Conservation (phyloP, 2,329 filamentous ascomycete species). For the Grosmannia huntii region DNA sequence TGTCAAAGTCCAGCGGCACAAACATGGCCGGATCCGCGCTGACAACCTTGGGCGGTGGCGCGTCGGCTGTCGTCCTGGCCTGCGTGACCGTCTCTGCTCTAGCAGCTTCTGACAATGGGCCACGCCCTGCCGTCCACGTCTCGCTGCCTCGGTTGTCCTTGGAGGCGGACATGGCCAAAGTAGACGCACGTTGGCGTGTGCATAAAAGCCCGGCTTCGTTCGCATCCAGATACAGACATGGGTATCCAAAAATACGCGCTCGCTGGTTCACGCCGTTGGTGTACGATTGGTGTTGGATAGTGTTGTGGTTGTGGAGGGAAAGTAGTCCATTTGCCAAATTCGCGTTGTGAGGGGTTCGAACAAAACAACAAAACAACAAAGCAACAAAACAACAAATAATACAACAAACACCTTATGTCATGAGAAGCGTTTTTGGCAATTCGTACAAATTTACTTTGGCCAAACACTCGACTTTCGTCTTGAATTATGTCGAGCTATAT, state of each 20-base stretch:
- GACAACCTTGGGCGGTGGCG: constrained; percentile 13
- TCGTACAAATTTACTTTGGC: not conserved
- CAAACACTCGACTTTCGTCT: not conserved
- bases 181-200: not conserved
- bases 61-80: not conserved
- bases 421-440: too few relatives aligned
- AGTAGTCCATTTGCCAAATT: too few relatives aligned
- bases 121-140: not conserved
- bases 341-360: too few relatives aligned
- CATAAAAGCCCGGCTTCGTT: not conserved
- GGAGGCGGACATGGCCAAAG: not conserved
- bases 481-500: not conserved
- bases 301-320: too few relatives aligned
- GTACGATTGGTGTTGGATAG: too few relatives aligned
- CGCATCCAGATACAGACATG: not conserved
- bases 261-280: too few relatives aligned
- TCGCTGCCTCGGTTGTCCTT: not conserved
- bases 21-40: constrained; percentile 20
- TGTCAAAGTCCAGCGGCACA: constrained; percentile 19
- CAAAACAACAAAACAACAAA: too few relatives aligned
- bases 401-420: too few relatives aligned
- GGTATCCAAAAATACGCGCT: not conserved
- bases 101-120: not conserved
- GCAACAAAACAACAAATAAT: too few relatives aligned
- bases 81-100: not conserved